These are phyloP conservation scores for Colletotrichum cereale DNA, from an alignment of 2,329 filamentous ascomycete genomes.

Conservation along the genomic window DNA sequence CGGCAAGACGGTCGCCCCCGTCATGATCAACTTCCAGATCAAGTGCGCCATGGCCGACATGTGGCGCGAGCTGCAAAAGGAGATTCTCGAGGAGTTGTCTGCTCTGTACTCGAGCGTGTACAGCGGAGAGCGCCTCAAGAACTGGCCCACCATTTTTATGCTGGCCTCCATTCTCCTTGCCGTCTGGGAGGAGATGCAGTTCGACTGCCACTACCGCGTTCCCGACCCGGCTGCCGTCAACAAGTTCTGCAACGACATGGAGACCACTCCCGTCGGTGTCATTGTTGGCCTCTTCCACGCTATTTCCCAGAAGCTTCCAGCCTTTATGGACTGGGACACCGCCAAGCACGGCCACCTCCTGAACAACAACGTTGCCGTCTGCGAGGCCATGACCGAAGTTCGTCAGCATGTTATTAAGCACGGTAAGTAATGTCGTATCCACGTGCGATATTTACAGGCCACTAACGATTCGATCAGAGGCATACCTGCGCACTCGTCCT, in stretches of 20 bases:
- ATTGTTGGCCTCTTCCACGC: slow-evolving; percentile 97
- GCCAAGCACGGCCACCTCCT: slow-evolving; percentile 90
- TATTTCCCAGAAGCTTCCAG: slow-evolving; percentile 95
- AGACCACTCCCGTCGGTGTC: slow-evolving; percentile 93
- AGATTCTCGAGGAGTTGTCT: slow-evolving; percentile 94
- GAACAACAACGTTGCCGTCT: slow-evolving; percentile 91
- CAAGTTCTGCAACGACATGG: slow-evolving; percentile 98
- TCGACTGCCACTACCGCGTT: slow-evolving; percentile 96
- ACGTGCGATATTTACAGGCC: background rate
- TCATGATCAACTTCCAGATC: slow-evolving; percentile 99
- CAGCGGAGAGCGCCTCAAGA: slow-evolving; percentile 96
- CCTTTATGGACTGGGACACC: slow-evolving; percentile 95
- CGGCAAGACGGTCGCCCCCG: slow-evolving; percentile 91
- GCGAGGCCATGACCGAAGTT: slow-evolving; percentile 96
- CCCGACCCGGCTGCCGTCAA: slow-evolving; percentile 86
- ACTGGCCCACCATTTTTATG: slow-evolving; percentile 99
- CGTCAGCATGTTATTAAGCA: slow-evolving; percentile 92
- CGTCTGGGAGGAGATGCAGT: slow-evolving; percentile 99
- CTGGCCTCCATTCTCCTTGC: slow-evolving; percentile 91
- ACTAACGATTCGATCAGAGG: slow-evolving; percentile 73
- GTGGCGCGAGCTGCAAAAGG: slow-evolving; percentile 98
- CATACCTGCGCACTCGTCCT: slow-evolving; percentile 84
- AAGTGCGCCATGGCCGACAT: slow-evolving; percentile 97
- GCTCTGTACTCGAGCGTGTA: slow-evolving; percentile 96
- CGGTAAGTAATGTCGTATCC: slow-evolving; percentile 70